Evolutionary conservation across 345 rosid species (phyloP).

Genomic region (Euphorbia peplus): DNA sequence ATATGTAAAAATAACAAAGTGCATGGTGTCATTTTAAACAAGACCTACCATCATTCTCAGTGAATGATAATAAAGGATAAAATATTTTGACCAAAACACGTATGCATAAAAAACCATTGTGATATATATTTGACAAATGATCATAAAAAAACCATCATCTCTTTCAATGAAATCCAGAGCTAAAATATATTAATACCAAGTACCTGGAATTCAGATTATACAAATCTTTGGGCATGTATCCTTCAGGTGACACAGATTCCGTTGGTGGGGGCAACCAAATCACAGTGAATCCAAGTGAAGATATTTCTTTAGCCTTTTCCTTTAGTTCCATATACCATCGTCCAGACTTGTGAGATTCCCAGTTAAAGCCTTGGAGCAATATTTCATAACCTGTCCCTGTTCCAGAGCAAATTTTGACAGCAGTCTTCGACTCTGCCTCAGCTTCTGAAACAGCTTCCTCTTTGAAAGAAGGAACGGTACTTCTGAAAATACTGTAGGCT

Average conservation of each 20-base stretch:
- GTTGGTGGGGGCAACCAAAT: conserved; percentile 97
- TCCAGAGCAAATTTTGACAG: conserved; percentile 57
- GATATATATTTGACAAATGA: background rate
- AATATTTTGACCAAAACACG: background rate
- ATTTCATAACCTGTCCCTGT: conserved; percentile 88
- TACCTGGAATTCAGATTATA: conserved; percentile 92
- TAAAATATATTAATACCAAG: conserved; percentile 9
- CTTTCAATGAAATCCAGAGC: background rate
- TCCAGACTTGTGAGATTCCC: conserved; percentile 94
- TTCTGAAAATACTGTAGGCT: conserved; percentile 92
- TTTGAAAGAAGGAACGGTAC: conserved; percentile 52
- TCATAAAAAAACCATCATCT: conserved; percentile 1
- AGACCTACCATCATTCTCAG: background rate
- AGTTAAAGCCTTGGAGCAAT: conserved; percentile 91
- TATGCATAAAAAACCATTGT: background rate
- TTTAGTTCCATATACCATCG: conserved; percentile 80
- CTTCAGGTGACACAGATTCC: conserved; percentile 97
- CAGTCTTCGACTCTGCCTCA: conserved; percentile 34
- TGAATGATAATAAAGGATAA: conserved; percentile 2
- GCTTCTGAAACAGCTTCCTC: conserved; percentile 49
- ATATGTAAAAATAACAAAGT: background rate
- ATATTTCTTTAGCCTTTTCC: conserved; percentile 65
- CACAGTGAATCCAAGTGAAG: conserved; percentile 78
- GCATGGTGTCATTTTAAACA: background rate
- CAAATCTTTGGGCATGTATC: conserved; percentile 94